Base-by-base conservation (phyloP, 768 basidiomycete species). In the Mycena kentingensis region DNA sequence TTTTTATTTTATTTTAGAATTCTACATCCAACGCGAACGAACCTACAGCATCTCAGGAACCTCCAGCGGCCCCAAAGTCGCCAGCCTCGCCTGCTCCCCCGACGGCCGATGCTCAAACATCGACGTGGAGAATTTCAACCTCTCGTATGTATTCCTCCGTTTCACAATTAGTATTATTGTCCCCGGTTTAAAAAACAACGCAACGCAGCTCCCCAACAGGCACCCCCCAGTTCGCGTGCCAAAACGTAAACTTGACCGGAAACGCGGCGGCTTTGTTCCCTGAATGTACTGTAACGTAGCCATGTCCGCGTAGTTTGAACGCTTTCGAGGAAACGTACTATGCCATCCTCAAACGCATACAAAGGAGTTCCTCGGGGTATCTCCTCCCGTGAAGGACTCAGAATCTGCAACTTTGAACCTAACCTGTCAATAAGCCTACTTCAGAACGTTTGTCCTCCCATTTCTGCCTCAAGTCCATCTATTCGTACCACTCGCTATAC, bases 61-160 rank as follows among this genome's bases (percentile, higher is more conserved):
- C 5, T 78, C 79, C 1, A 81, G 80, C 1, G 75, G 77, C 11
- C 64, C 76, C 5, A 71, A 73, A 5, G 82, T 84, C 2, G 83
- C 79, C 6, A 68, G 72, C 6, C 68, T 85, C 31, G 65, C 73
- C 27, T 86, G 83, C 63, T 83, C 82, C 10, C 79, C 78, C 1
- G 80, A 74, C 55, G 71, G 70, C 29, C 73, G 78, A 12, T 81
- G 79, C 69, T 71, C 61, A 21, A 60, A 79, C 48, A 72, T 82
- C 61, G 76, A 72, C 41, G 71, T 80, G 16, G 72, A 75, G 49
- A 63, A 77, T 36, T 58, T 80, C 21, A 59, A 61, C 13, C 71
- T 80, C n/a, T n/a, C n/a, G n/a, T n/a, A n/a, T n/a, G n/a, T n/a
- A n/a, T n/a, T n/a, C n/a, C n/a, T 8, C 64, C 71, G 79, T 80